phyloP scores from a whole-genome alignment of 208 protist genomes.

The Phytomonas francai region DNA sequence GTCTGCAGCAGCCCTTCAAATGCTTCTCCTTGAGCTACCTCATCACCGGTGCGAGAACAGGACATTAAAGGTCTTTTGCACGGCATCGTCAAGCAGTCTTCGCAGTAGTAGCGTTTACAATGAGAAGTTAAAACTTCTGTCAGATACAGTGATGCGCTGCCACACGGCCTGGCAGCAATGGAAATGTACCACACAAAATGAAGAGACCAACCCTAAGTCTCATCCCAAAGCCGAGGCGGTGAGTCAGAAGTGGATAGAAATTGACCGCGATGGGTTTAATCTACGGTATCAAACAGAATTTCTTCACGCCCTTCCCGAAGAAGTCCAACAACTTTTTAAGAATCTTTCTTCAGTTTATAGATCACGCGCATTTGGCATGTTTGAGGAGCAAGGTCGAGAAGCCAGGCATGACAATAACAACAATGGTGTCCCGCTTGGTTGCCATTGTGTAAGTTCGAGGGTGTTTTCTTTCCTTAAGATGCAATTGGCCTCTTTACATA shows the following conservation, averaged over 20 bases:
- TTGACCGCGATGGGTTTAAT: neutral
- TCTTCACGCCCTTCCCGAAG: neutral
- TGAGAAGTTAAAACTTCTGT: neutral
- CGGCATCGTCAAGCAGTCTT: neutral
- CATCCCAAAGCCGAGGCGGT: neutral
- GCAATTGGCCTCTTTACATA: constrained; percentile 19
- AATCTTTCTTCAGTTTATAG: neutral
- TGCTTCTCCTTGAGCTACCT: neutral
- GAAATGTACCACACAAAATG: neutral
- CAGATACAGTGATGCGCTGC: neutral
- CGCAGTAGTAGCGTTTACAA: neutral
- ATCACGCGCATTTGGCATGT: neutral
- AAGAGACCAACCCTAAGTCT: neutral
- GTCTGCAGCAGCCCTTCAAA: neutral
- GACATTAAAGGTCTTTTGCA: neutral
- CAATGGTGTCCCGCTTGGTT: neutral
- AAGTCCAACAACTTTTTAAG: neutral
- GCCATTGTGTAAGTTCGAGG: no score
- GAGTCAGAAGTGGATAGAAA: neutral
- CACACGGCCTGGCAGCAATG: neutral
- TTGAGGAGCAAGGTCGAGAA: neutral
- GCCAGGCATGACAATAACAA: neutral
- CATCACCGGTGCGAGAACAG: neutral
- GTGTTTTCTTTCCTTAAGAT: constrained; percentile 5
- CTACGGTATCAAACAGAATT: neutral